Conservation (phyloP, 116 monocot genomes). For the Iris pallida region DNA sequence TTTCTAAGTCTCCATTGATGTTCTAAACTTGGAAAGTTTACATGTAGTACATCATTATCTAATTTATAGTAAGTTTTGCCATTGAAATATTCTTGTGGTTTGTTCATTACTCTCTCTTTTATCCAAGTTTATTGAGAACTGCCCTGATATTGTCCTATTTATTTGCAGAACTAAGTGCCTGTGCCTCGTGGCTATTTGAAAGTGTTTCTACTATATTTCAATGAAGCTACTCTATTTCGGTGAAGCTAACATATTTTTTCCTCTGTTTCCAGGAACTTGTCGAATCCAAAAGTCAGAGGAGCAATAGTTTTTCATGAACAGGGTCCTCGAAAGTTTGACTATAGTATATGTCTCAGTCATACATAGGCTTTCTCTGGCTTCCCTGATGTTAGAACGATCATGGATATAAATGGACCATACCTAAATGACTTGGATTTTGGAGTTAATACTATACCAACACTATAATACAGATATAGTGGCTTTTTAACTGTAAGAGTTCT, state of each 20-base stretch:
- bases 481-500: slow-evolving; percentile 75
- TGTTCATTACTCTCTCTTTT: too few species aligned
- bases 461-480: slow-evolving; percentile 84
- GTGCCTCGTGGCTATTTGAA: neutral
- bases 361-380: slow-evolving; percentile 94
- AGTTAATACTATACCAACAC: slow-evolving; percentile 64
- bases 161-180: neutral
- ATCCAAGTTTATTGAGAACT: too few species aligned
- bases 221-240: neutral
- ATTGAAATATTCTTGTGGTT: too few species aligned
- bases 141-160: too few species aligned
- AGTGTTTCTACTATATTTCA: too few species aligned
- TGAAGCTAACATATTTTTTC: slow-evolving; percentile 8
- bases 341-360: slow-evolving; percentile 91
- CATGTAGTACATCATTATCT: too few species aligned
- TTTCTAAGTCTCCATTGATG: too few species aligned
- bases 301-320: slow-evolving; percentile 78
- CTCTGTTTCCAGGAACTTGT: slow-evolving; percentile 59
- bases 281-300: slow-evolving; percentile 82
- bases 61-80: too few species aligned
- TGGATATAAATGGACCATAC: slow-evolving; percentile 93
- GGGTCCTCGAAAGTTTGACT: slow-evolving; percentile 80
- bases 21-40: too few species aligned
- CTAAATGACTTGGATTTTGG: slow-evolving; percentile 77
- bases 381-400: slow-evolving; percentile 78